These are phyloP conservation scores for Nothomitra cinnamomea DNA, from an alignment of 2,329 filamentous ascomycete genomes.

Conservation along the genomic window DNA sequence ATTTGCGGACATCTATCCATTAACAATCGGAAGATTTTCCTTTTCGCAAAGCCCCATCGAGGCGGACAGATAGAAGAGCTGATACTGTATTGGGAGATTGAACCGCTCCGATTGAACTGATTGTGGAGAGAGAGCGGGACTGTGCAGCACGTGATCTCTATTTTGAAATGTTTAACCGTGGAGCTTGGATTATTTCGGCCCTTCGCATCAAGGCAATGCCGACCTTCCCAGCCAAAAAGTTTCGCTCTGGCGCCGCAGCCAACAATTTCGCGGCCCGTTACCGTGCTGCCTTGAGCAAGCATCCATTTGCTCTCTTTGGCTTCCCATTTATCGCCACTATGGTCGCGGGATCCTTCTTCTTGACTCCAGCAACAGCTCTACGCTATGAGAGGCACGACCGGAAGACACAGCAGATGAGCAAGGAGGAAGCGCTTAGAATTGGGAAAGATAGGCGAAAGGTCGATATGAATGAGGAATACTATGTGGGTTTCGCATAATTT, in stretches of 20 bases:
- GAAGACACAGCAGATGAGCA: slow-evolving; percentile 68
- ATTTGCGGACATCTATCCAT: too few relatives aligned
- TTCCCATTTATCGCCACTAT: slow-evolving; percentile 84
- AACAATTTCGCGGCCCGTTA: slow-evolving; percentile 60
- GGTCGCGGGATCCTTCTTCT: slow-evolving; percentile 78
- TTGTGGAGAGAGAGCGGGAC: neutral
- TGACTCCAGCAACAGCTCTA: slow-evolving; percentile 85
- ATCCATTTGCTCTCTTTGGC: slow-evolving; percentile 85
- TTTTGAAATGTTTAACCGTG: neutral
- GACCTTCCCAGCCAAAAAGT: slow-evolving; percentile 51
- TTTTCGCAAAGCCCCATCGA: neutral
- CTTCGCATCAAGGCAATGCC: neutral
- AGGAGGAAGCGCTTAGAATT: slow-evolving; percentile 74
- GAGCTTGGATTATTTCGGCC: neutral
- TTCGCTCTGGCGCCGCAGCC: slow-evolving; percentile 46
- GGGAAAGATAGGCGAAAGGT: slow-evolving; percentile 53
- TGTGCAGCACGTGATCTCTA: neutral
- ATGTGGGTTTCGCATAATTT: slow-evolving; percentile 38
- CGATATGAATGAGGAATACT: slow-evolving; percentile 74
- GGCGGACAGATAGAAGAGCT: neutral
- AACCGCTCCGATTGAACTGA: neutral
- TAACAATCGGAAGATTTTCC: neutral
- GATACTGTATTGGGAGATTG: neutral
- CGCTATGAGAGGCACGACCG: slow-evolving; percentile 88
- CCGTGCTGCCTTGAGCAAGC: slow-evolving; percentile 53